Percentiles rank a stretch among this genome's conserved stretches.
These are phyloP conservation scores for Monilinia polystroma DNA, from an alignment of 2,329 filamentous ascomycete genomes.

Conservation along the genomic window DNA sequence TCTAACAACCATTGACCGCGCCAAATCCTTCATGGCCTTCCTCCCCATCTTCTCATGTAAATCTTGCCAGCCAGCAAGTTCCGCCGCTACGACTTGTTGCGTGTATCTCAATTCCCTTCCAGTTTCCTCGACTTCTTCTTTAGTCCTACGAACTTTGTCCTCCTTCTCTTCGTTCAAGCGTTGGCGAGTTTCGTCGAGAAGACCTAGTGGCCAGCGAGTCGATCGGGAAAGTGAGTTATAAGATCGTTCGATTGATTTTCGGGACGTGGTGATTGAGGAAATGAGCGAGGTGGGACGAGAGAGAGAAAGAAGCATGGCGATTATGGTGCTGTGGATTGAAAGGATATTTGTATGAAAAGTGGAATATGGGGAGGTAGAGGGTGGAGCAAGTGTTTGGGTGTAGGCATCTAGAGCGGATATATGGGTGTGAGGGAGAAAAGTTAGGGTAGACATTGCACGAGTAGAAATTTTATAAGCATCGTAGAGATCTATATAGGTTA, in stretches of 20 bases:
- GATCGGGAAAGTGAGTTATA: constrained; percentile 71
- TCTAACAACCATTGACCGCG: constrained; percentile 72
- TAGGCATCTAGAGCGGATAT: constrained; percentile 71
- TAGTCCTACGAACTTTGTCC: constrained; percentile 69
- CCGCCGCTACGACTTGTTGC: constrained; percentile 86
- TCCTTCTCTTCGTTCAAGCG: constrained; percentile 81
- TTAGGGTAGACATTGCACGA: constrained; percentile 53
- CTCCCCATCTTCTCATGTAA: constrained; percentile 76
- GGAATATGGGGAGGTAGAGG: constrained; percentile 70
- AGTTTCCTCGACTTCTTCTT: constrained; percentile 69
- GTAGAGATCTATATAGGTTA: constrained; percentile 58
- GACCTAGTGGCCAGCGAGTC: constrained; percentile 74
- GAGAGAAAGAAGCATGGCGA: constrained; percentile 76
- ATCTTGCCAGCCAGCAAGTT: constrained; percentile 92
- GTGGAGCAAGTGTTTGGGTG: constrained; percentile 61
- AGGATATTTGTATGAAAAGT: constrained; percentile 74
- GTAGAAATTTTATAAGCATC: constrained; percentile 61
- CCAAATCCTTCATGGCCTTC: constrained; percentile 73
- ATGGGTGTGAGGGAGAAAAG: constrained; percentile 68
- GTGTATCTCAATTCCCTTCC: constrained; percentile 84
- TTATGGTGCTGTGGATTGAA: constrained; percentile 79
- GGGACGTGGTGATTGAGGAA: constrained; percentile 68
- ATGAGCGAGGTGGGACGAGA: constrained; percentile 78
- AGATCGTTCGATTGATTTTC: constrained; percentile 75
- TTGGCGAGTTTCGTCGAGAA: constrained; percentile 85